Conservation (phyloP, 2,329 filamentous ascomycete species). For the Xenosphaeropsis pyriputrescens region DNA sequence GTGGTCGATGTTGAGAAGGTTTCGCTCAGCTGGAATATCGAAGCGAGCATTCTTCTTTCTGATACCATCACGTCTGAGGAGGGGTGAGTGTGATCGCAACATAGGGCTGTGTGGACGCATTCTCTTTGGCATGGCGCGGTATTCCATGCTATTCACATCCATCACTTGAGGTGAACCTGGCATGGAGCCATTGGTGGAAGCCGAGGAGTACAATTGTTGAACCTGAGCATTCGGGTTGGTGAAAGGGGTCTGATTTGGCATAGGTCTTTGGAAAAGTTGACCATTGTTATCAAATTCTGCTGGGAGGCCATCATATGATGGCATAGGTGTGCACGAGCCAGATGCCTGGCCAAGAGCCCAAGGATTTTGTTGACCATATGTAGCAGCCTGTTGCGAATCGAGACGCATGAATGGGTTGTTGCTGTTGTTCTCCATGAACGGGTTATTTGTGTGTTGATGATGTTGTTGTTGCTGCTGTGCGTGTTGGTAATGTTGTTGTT, state of each 20-base stretch:
- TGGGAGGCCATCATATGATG: slow-evolving; percentile 49
- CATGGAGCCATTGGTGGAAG: slow-evolving; percentile 31
- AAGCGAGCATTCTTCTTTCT: slow-evolving; percentile 98
- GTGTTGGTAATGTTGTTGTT: too few species aligned
- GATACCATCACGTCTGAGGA: slow-evolving; percentile 45
- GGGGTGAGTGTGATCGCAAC: slow-evolving; percentile 61
- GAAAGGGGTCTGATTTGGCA: slow-evolving; percentile 40
- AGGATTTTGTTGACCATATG: slow-evolving; percentile 13
- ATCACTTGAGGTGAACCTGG: slow-evolving; percentile 43
- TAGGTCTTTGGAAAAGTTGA: slow-evolving; percentile 33
- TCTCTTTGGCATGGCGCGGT: slow-evolving; percentile 35
- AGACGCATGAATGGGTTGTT: slow-evolving; percentile 56
- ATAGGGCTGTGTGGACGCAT: slow-evolving; percentile 52
- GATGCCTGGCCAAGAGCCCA: slow-evolving; percentile 32
- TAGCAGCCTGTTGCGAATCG: slow-evolving; percentile 30
- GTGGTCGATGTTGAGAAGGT: slow-evolving; percentile 86
- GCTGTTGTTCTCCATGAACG: slow-evolving; percentile 36
- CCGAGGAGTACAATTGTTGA: slow-evolving; percentile 34
- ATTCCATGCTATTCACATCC: slow-evolving; percentile 29
- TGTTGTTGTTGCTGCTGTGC: too few species aligned
- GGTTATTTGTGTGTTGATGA: slow-evolving; percentile 35
- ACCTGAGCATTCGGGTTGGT: slow-evolving; percentile 32
- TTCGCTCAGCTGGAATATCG: slow-evolving; percentile 89
- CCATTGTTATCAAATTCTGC: slow-evolving; percentile 36
- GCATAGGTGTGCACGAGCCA: slow-evolving; percentile 61